These are phyloP conservation scores for Aureobasidium sp. DNA, from an alignment of 2,329 filamentous ascomycete species.

Conservation along the genomic window DNA sequence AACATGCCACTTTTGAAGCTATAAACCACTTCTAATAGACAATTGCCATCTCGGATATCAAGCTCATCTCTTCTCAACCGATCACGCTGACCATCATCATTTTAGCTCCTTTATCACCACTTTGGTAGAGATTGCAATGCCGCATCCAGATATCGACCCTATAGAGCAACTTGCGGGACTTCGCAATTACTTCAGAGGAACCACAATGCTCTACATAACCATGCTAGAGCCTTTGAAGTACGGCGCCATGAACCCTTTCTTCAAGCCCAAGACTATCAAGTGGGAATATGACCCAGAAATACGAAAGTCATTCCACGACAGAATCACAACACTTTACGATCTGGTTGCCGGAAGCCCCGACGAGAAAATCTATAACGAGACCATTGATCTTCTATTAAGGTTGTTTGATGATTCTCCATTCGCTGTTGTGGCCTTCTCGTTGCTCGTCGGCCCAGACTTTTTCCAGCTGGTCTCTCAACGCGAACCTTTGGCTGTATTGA, in stretches of 20 bases:
- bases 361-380: background rate
- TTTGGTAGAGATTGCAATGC: background rate
- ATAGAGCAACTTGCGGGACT: background rate
- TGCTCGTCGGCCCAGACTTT: conserved; percentile 2
- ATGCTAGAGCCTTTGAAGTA: background rate
- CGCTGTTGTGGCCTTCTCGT: background rate
- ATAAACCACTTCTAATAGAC: no score
- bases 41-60: background rate
- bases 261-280: background rate
- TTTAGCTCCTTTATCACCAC: background rate
- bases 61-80: no score
- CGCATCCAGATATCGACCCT: background rate
- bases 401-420: background rate
- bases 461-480: background rate
- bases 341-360: background rate
- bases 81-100: no score
- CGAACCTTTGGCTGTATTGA: background rate
- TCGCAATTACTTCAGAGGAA: background rate
- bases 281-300: conserved; percentile 1
- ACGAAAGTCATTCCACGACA: background rate
- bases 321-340: background rate
- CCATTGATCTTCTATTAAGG: background rate
- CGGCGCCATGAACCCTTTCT: background rate
- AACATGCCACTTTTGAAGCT: background rate
- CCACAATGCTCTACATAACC: background rate